Evolutionary conservation across 352 stramenopile species (phyloP).

Genomic region (Globisporangium paroecandrum): DNA sequence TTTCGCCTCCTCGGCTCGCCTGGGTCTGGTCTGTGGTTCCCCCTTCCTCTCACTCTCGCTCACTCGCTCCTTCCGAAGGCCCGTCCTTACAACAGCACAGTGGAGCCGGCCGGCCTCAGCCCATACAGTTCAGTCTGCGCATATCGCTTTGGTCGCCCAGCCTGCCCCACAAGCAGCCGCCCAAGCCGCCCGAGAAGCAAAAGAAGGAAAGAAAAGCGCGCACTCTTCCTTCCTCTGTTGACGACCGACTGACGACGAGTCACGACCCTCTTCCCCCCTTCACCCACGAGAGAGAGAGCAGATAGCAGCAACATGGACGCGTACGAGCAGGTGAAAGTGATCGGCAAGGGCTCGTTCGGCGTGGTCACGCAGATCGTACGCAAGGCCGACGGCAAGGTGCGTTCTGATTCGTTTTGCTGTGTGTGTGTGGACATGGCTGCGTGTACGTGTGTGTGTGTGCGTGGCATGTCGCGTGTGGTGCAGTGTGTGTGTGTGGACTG

Average conservation of each 20-base stretch:
- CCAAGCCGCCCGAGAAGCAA: not conserved
- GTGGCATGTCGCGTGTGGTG: not conserved
- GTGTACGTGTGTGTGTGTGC: not conserved
- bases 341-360: conserved; percentile 91
- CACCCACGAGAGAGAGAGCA: not conserved
- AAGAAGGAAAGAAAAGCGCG: not conserved
- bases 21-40: not conserved
- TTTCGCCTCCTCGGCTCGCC: not conserved
- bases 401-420: conserved; percentile 2
- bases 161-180: conserved; percentile 6
- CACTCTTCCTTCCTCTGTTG: not conserved
- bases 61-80: not conserved
- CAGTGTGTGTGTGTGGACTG: not conserved
- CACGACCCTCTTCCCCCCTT: not conserved
- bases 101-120: not conserved
- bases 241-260: not conserved
- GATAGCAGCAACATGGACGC: conserved; percentile 55
- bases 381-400: conserved; percentile 85
- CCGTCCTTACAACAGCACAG: conserved; percentile 5
- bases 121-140: not conserved
- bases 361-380: conserved; percentile 89
- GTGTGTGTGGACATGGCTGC: not conserved
- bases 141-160: conserved; percentile 4
- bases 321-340: conserved; percentile 87
- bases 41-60: conserved; percentile 2